phyloP scores from a whole-genome alignment of 192 early-diverging fungal genomes.

The Cetraspora pellucida region DNA sequence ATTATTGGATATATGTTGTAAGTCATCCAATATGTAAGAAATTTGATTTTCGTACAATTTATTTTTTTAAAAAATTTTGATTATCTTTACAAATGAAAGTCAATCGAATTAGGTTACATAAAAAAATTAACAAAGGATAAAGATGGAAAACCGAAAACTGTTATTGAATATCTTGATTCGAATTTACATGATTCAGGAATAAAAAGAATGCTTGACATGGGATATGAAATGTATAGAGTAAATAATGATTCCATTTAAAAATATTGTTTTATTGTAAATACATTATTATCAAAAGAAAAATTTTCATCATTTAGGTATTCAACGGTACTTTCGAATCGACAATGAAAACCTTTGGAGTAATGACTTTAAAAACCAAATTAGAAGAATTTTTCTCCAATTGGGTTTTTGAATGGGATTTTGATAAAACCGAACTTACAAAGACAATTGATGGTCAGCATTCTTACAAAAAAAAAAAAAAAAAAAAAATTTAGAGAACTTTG shows the following conservation, averaged over 20 bases:
- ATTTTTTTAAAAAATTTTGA: neutral
- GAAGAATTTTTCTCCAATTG: slow-evolving; percentile 65
- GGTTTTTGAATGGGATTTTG: slow-evolving; percentile 64
- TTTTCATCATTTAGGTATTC: slow-evolving; percentile 36
- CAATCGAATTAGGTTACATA: slow-evolving; percentile 42
- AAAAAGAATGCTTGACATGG: slow-evolving; percentile 48
- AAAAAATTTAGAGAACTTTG: too few species aligned
- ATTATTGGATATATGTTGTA: slow-evolving; percentile 66
- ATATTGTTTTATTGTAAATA: neutral
- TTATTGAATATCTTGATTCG: slow-evolving; percentile 57
- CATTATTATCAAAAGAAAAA: neutral
- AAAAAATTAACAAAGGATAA: slow-evolving; percentile 48
- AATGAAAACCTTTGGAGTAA: slow-evolving; percentile 4
- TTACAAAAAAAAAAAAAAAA: too few species aligned
- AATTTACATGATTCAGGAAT: slow-evolving; percentile 56
- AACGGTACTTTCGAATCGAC: slow-evolving; percentile 45
- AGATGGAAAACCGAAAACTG: slow-evolving; percentile 52
- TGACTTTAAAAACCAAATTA: slow-evolving; percentile 37
- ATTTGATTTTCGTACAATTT: neutral
- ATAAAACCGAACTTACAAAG: slow-evolving; percentile 36
- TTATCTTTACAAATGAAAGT: slow-evolving; percentile 27
- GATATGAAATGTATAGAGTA: slow-evolving; percentile 60
- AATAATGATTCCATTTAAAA: slow-evolving; percentile 22
- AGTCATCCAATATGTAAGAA: neutral
- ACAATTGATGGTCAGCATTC: slow-evolving; percentile 26